A percentile compares a stretch with the other conserved stretches of the same genome.
phyloP scores from a whole-genome alignment of 2,329 filamentous ascomycete genomes.

The Periconia macrospinosa region DNA sequence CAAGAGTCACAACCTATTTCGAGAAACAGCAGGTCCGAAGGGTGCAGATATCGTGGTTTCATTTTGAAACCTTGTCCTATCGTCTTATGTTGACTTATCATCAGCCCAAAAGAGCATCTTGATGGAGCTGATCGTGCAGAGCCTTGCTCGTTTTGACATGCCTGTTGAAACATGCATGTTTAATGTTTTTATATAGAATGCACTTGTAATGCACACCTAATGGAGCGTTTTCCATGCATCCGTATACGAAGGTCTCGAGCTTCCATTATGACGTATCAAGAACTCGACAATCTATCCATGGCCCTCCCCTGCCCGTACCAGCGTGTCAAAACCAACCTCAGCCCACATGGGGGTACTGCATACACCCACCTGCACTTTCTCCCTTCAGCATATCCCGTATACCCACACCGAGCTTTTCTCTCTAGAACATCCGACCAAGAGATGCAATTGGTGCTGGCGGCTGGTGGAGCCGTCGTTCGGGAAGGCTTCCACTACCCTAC shows the following conservation, averaged over 20 bases:
- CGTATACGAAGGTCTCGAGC: too few species aligned
- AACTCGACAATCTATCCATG: too few species aligned
- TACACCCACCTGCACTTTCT: too few species aligned
- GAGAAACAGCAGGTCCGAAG: background rate
- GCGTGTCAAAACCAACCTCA: too few species aligned
- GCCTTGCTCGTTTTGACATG: background rate
- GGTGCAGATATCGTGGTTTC: background rate
- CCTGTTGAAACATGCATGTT: background rate
- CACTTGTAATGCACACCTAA: too few species aligned
- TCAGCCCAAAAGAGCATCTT: background rate
- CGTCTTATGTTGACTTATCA: background rate
- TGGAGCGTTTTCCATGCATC: too few species aligned
- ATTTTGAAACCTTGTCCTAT: background rate
- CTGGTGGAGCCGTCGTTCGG: background rate
- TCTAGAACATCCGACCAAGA: background rate
- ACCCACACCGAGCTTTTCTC: background rate
- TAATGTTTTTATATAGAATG: too few species aligned
- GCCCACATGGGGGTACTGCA: too few species aligned
- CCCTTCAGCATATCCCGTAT: too few species aligned
- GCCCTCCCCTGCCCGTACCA: too few species aligned
- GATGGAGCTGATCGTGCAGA: background rate
- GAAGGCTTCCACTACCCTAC: background rate
- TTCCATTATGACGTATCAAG: too few species aligned
- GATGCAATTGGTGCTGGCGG: background rate
- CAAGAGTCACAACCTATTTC: background rate